Percentiles rank a stretch among this genome's conserved stretches.
These are phyloP conservation scores for Colletotrichum eleusines DNA, from an alignment of 2,329 filamentous ascomycete genomes.

Conservation along the genomic window DNA sequence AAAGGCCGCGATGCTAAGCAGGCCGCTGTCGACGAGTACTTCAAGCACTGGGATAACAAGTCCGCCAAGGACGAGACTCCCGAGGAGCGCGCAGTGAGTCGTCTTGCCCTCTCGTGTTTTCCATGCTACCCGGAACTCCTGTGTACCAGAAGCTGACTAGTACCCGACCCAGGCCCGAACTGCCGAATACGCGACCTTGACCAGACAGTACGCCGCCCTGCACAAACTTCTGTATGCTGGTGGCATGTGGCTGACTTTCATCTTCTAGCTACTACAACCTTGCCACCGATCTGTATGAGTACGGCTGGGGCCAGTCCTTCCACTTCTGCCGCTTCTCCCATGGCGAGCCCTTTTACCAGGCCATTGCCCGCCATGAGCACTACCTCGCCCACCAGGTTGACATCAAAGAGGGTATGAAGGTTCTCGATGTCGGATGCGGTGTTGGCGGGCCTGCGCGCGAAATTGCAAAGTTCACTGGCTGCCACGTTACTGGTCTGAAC, in stretches of 20 bases:
- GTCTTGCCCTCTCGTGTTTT: constrained; percentile 9
- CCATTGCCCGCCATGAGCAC: constrained; percentile 94
- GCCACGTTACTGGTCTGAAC: constrained; percentile 89
- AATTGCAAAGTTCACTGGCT: constrained; percentile 91
- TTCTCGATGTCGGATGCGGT: constrained; percentile 95
- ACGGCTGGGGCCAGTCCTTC: constrained; percentile 93
- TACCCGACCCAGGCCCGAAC: constrained; percentile 70
- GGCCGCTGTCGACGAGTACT: constrained; percentile 85
- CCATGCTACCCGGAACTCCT: background rate
- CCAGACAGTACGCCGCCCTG: constrained; percentile 78
- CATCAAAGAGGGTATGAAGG: constrained; percentile 83
- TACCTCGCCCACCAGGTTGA: constrained; percentile 90
- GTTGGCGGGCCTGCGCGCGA: constrained; percentile 94
- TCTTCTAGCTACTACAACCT: constrained; percentile 85
- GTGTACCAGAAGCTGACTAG: constrained; percentile 16
- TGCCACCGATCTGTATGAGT: constrained; percentile 92
- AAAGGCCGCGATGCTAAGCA: constrained; percentile 81
- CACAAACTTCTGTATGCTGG: background rate
- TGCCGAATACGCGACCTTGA: constrained; percentile 88
- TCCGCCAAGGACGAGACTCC: constrained; percentile 77
- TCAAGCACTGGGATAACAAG: constrained; percentile 93
- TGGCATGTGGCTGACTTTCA: constrained; percentile 5
- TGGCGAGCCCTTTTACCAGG: constrained; percentile 86
- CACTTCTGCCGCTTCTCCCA: constrained; percentile 94
- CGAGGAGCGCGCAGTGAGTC: constrained; percentile 76